Base-by-base conservation (phyloP, 164 flowering plant species). In the Houttuynia cordata region DNA sequence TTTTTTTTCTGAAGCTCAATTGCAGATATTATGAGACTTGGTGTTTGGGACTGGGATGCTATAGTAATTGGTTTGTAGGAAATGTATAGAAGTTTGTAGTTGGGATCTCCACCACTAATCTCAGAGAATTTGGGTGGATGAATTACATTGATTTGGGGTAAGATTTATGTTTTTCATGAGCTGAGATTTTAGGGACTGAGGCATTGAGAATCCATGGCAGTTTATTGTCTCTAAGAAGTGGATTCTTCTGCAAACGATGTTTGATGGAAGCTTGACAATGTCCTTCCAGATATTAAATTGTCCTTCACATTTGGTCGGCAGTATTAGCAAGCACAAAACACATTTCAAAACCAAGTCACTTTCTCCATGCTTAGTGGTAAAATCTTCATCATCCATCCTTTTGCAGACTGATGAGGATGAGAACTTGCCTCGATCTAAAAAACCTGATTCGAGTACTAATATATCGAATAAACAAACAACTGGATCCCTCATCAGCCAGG, bases 371-470 rank as follows among this genome's bases (percentile, higher is more conserved):
- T 51, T 54, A 3, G 63, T 67, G 52, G 62, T 70, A 19, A 68
- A 60, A 50, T 54, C 57, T 54, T 53, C 66, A 13, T 64, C 64
- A n/a, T 73, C 78, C 7, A 23, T 69, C 61, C 71, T n/a, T n/a
- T n/a, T 69, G 63, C 72, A 63, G 45, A 69, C 69, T 20, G 64
- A 71, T 59, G 77, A 72, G 42, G 64, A 68, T 69, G 69, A 64
- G 3, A 71, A 71, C 57, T 24, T 50, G 49, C 68, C 66, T 8
- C 72, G 69, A 53, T 68, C 75, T 41, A 61, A 62, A 58, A 68
- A 62, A 56, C 25, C 56, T 10, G 41, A 52, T 60, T 62, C 75
- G 45, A 61, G 34, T 45, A 39, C 55, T 22, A 23, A 54, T 62
- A 42, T 50, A 3, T 41, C 24, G 30, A 58, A 61, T 58, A 22